Evolutionary conservation across 2,329 filamentous ascomycete genomes (phyloP).

Genomic region (Periconia sp.): DNA sequence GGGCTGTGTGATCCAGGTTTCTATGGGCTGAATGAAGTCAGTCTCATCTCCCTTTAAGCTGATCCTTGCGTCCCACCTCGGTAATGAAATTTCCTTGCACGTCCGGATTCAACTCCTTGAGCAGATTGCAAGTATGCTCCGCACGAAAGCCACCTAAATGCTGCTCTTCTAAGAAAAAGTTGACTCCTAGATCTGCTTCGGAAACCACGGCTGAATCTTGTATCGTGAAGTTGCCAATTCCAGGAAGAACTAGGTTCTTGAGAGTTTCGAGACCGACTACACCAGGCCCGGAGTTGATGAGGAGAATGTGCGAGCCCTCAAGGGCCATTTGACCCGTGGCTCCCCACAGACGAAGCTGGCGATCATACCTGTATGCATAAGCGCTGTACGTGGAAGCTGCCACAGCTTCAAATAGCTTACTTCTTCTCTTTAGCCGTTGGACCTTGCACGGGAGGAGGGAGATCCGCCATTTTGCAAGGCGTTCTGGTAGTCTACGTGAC

Average conservation of each 20-base stretch:
- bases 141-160: conserved; percentile 80
- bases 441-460: conserved; percentile 49
- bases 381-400: conserved; percentile 14
- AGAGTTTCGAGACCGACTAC: conserved; percentile 88
- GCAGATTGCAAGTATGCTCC: conserved; percentile 74
- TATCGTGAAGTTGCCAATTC: conserved; percentile 90
- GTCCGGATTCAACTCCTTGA: conserved; percentile 91
- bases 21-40: conserved; percentile 46
- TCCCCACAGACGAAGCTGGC: conserved; percentile 94
- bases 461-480: conserved; percentile 41
- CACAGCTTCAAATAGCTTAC: conserved; percentile 20
- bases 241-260: conserved; percentile 95
- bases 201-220: conserved; percentile 79
- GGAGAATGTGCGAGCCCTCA: conserved; percentile 87
- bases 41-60: conserved; percentile 5
- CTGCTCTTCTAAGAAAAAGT: conserved; percentile 90
- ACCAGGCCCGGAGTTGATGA: conserved; percentile 86
- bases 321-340: conserved; percentile 88
- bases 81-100: conserved; percentile 76
- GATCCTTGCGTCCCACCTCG: conserved; percentile 52
- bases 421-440: conserved; percentile 60
- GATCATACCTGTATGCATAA: conserved; percentile 74
- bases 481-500: too few relatives aligned
- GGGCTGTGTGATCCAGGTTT: conserved; percentile 51
- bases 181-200: conserved; percentile 86